A percentile compares a stretch with the other conserved stretches of the same genome.
phyloP scores from a whole-genome alignment of 2,329 filamentous ascomycete species.

The Ophiocordyceps unilateralis region DNA sequence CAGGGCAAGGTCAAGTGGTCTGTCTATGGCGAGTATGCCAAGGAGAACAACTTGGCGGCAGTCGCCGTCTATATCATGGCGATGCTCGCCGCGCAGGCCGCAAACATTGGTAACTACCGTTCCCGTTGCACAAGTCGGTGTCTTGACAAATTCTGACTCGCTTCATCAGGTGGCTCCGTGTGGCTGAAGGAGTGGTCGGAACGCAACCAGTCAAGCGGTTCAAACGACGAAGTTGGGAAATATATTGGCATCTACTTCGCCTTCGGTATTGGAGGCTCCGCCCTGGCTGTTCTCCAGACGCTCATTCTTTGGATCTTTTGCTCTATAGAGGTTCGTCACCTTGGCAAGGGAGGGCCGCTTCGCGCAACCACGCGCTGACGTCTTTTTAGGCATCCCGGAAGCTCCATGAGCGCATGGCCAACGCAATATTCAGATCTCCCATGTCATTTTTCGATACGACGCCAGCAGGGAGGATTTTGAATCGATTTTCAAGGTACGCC shows the following conservation, averaged over 20 bases:
- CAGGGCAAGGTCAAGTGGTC: slow-evolving; percentile 95
- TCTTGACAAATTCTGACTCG: slow-evolving; percentile 1
- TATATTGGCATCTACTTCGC: slow-evolving; percentile 94
- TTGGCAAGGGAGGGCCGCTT: background rate
- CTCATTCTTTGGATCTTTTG: slow-evolving; percentile 98
- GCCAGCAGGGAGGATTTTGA: slow-evolving; percentile 87
- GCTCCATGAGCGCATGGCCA: slow-evolving; percentile 92
- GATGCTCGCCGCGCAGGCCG: slow-evolving; percentile 64
- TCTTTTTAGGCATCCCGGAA: slow-evolving; percentile 64
- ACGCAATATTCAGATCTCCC: slow-evolving; percentile 88
- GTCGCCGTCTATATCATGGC: slow-evolving; percentile 65
- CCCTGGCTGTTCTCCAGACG: slow-evolving; percentile 77
- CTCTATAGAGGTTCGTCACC: slow-evolving; percentile 68
- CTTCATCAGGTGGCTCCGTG: slow-evolving; percentile 49
- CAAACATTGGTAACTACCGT: slow-evolving; percentile 50
- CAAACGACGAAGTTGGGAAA: slow-evolving; percentile 65
- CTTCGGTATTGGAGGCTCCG: slow-evolving; percentile 74
- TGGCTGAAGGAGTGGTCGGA: slow-evolving; percentile 96
- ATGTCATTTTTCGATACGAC: slow-evolving; percentile 99
- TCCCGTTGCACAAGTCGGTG: slow-evolving; percentile 4
- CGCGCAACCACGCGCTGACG: slow-evolving; percentile 2
- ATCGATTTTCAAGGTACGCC: slow-evolving; percentile 76
- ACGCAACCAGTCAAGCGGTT: slow-evolving; percentile 46
- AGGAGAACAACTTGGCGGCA: slow-evolving; percentile 75
- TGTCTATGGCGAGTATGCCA: slow-evolving; percentile 89